Base-by-base conservation (phyloP, 106 monocot species). In the Xerophyta viscosa region DNA sequence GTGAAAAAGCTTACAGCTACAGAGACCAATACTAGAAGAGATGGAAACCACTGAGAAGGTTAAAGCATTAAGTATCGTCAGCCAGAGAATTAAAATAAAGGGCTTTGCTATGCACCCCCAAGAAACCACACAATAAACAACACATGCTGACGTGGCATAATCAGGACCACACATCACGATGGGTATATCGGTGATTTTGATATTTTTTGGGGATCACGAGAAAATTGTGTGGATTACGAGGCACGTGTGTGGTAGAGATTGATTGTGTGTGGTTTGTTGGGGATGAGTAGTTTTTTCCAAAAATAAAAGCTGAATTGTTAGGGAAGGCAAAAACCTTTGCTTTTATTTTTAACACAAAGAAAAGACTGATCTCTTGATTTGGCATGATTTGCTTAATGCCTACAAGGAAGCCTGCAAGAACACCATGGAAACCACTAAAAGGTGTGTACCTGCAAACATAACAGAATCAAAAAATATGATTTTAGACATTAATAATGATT, bases 351-450 rank as follows among this genome's bases (percentile, higher is more conserved):
- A 86, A n/a, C n/a, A n/a, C n/a, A n/a, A n/a, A n/a, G n/a, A n/a
- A 53, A 15, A 68, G 41, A 44, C 60, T 65, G 9, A 94, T 36
- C 48, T 88, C 93, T 31, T 88, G 81, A 66, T 94, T 83, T 51
- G 93, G 87, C 56, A 83, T 77, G 56, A 94, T 80, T 81, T 94
- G 93, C 46, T 94, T 94, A 58, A 84, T 75, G 33, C 80, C 93
- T 28, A 94, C 93, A 18, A 94, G 68, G 31, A 94, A 84, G 42
- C 87, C 93, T 49, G 84, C 57, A 74, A 94, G 70, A 27, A 88
- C 68, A 25, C 93, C 93, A 70, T 80, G 63, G 74, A 94, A 94
- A 14, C 93, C n/a, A n/a, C 80, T 84, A 57, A 94, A 29, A 66
- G 77, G 83, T 42, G 84, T 78, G 43, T 94, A 94, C 20, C 93